phyloP scores from a whole-genome alignment of 208 protist genomes.

The Trypanosoma grayi region DNA sequence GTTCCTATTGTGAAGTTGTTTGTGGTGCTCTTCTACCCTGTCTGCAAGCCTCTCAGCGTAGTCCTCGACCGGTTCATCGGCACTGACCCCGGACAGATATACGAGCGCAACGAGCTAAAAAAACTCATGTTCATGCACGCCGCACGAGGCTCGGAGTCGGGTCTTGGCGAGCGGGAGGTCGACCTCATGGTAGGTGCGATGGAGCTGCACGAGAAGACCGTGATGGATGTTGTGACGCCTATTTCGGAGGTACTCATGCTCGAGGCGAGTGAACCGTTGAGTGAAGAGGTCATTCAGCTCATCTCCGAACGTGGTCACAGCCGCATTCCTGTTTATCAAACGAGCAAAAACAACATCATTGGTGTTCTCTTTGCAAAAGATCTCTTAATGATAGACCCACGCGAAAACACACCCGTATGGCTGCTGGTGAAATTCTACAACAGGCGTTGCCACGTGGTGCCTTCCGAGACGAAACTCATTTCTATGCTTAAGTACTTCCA shows the following conservation, averaged over 20 bases:
- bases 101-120: conserved; percentile 94
- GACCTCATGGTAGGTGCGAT: conserved; percentile 94
- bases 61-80: conserved; percentile 92
- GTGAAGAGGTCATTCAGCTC: conserved; percentile 87
- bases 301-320: conserved; percentile 93
- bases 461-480: conserved; percentile 90
- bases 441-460: conserved; percentile 82
- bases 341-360: conserved; percentile 90
- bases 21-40: conserved; percentile 91
- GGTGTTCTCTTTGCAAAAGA: conserved; percentile 93
- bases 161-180: conserved; percentile 86
- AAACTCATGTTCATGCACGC: conserved; percentile 95
- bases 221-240: conserved; percentile 94
- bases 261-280: conserved; percentile 88
- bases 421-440: conserved; percentile 95
- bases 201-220: conserved; percentile 92
- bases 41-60: conserved; percentile 93
- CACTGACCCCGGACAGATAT: conserved; percentile 94
- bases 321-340: conserved; percentile 94
- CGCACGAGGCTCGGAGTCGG: conserved; percentile 78
- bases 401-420: conserved; percentile 91
- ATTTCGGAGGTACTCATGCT: conserved; percentile 93
- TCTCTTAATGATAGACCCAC: conserved; percentile 93
- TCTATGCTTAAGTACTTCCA: conserved; percentile 96
- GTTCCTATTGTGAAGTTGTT: conserved; percentile 93